Conservation (phyloP, 2,329 filamentous ascomycete species). For the Allantophomopsis cytisporea region DNA sequence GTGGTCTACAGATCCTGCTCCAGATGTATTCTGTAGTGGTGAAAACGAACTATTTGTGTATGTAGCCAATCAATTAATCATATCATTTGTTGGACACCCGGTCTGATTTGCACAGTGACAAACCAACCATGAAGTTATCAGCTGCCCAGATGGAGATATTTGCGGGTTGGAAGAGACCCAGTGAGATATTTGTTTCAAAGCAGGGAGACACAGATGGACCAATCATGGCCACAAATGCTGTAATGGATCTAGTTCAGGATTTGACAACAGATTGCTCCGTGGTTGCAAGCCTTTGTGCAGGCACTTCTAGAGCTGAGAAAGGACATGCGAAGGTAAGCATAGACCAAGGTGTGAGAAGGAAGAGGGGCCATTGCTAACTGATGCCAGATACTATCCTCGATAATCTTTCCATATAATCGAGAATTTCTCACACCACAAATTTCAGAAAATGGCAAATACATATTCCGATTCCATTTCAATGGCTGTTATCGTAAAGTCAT, state of each 20-base stretch:
- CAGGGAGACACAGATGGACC: constrained; percentile 16
- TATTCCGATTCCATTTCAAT: constrained; percentile 91
- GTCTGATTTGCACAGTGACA: constrained; percentile 38
- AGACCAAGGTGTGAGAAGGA: background rate
- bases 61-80: constrained; percentile 15
- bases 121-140: constrained; percentile 58
- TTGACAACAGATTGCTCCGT: constrained; percentile 94
- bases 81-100: background rate
- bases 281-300: constrained; percentile 85
- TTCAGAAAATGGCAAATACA: constrained; percentile 76
- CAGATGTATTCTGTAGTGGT: constrained; percentile 44
- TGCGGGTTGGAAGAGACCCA: constrained; percentile 67
- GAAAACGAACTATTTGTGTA: constrained; percentile 50
- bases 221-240: constrained; percentile 41
- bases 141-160: constrained; percentile 63
- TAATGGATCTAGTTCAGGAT: constrained; percentile 84
- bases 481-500: constrained; percentile 78
- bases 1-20: constrained; percentile 54
- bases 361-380: background rate
- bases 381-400: constrained; percentile 45
- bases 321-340: constrained; percentile 51
- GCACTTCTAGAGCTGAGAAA: constrained; percentile 53
- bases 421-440: constrained; percentile 39
- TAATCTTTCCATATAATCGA: constrained; percentile 64
- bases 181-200: constrained; percentile 39